Base-by-base conservation (phyloP, 768 basidiomycete genomes). In the Lactarius pseudohatsudake region DNA sequence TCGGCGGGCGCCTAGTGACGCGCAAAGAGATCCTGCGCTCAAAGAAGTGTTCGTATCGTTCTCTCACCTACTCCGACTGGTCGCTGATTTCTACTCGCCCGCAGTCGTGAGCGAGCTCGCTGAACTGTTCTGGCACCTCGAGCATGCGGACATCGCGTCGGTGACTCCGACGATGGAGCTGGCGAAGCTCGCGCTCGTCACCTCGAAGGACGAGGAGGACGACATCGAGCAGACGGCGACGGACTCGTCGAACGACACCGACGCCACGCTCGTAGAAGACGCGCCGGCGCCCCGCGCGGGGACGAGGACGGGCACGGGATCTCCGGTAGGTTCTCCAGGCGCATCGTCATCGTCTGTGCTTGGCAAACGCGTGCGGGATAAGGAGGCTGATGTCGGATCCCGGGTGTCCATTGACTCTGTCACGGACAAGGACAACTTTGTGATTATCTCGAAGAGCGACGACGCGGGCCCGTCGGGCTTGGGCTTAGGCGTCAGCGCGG, bases 181-280 rank as follows among this genome's bases (percentile, higher is more conserved):
- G 22, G 94, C 94, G 8, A 94, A 97, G 74, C 84, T 96, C 26
- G 95, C 94, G 0, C 84, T 97, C 22, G 89, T 96, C 38, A 94
- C 94, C 6, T 90, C 91, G 3, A 86, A 92, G 72, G 94, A 95
- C 68, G 94, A 96, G 75, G 91, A 92, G 68, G 91, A 91, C 67
- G 90, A 90, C 68, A 82, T 81, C 11, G 87, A 88, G 34, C 88
- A 88, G 67, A 82, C 86, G 63, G 86, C 86, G 63, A 91, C 90
- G 1, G 90, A 91, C 72, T 87, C 89, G 26, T 92, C 92, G 26
- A 90, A 92, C 69, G 92, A 93, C 73, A 92, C 91, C 1, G 92
- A 94, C 75, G 92, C 92, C 18, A 94, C 92, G 15, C 82, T 94
- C 38, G 92, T 94, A 59, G 92, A 94, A 64, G 92, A 92, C 74